Conservation (phyloP, 2,329 filamentous ascomycete genomes). For the Aspergillus sojae region DNA sequence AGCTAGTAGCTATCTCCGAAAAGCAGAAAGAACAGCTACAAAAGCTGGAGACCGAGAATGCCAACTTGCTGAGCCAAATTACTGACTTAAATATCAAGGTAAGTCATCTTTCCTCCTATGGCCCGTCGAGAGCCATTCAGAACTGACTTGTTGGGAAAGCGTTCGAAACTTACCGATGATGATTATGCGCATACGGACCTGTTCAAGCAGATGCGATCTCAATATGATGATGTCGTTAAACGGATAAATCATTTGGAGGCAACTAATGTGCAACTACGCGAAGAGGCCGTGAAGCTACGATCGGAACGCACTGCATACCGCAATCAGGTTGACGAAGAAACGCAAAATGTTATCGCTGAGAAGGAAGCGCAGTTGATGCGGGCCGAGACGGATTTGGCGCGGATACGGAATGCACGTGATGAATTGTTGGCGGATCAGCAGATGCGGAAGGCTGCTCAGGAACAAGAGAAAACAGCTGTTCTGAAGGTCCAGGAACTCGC, state of each 20-base stretch:
- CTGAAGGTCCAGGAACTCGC: slow-evolving; percentile 80
- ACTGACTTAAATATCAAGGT: slow-evolving; percentile 67
- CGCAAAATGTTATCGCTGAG: slow-evolving; percentile 71
- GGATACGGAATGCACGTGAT: slow-evolving; percentile 81
- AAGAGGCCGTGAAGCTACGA: slow-evolving; percentile 82
- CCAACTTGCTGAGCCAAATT: slow-evolving; percentile 74
- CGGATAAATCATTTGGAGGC: slow-evolving; percentile 90
- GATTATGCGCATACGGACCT: slow-evolving; percentile 91
- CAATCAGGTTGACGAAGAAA: slow-evolving; percentile 78
- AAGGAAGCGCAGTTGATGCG: slow-evolving; percentile 79
- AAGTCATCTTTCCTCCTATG: slow-evolving; percentile 25
- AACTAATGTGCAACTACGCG: slow-evolving; percentile 78
- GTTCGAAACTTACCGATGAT: slow-evolving; percentile 80
- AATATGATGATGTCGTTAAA: slow-evolving; percentile 91
- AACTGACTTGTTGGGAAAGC: slow-evolving; percentile 37
- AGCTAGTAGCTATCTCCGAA: slow-evolving; percentile 71
- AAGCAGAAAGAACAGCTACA: slow-evolving; percentile 91
- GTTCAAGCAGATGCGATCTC: slow-evolving; percentile 86
- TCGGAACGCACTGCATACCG: slow-evolving; percentile 83
- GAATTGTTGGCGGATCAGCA: slow-evolving; percentile 81
- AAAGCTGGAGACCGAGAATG: slow-evolving; percentile 74
- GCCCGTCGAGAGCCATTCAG: neutral
- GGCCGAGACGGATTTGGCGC: slow-evolving; percentile 80
- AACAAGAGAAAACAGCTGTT: slow-evolving; percentile 70
- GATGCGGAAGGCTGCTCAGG: slow-evolving; percentile 76